Evolutionary conservation across 257 asterid species (phyloP).

Genomic region (Agastache rugosa): DNA sequence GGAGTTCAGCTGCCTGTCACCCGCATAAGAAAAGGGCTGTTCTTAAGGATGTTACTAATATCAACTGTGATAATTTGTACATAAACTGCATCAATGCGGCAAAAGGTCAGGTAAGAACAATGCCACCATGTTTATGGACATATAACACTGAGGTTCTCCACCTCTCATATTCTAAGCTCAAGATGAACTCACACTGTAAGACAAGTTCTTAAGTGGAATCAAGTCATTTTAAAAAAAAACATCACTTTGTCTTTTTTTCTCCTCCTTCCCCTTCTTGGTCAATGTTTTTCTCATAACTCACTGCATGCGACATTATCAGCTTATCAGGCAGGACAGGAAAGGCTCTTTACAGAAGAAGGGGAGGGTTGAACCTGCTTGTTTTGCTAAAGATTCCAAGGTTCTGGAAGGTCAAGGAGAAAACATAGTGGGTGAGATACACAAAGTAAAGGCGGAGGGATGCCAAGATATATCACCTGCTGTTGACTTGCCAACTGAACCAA

Average conservation of each 20-base stretch:
- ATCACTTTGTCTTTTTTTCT: neutral
- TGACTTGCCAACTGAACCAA: conserved; percentile 33
- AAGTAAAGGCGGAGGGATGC: conserved; percentile 42
- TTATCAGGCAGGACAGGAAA: conserved; percentile 49
- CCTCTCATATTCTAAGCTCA: conserved; percentile 18
- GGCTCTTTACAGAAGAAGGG: conserved; percentile 48
- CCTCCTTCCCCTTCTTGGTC: neutral
- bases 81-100: conserved; percentile 54
- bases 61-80: conserved; percentile 54
- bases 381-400: conserved; percentile 43
- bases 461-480: conserved; percentile 39
- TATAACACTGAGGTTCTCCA: conserved; percentile 9
- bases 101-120: conserved; percentile 56
- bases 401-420: conserved; percentile 41
- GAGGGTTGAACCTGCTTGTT: conserved; percentile 51
- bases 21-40: conserved; percentile 76
- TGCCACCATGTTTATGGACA: conserved; percentile 5
- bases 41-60: conserved; percentile 85
- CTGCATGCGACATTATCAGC: conserved; percentile 35
- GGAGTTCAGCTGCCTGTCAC: conserved; percentile 44
- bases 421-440: conserved; percentile 34
- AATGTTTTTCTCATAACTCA: conserved; percentile 17
- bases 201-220: neutral
- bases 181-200: conserved; percentile 4
- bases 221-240: neutral